These are phyloP conservation scores for Hypoxylon sp. DNA, from an alignment of 2,329 filamentous ascomycete genomes.

Conservation along the genomic window DNA sequence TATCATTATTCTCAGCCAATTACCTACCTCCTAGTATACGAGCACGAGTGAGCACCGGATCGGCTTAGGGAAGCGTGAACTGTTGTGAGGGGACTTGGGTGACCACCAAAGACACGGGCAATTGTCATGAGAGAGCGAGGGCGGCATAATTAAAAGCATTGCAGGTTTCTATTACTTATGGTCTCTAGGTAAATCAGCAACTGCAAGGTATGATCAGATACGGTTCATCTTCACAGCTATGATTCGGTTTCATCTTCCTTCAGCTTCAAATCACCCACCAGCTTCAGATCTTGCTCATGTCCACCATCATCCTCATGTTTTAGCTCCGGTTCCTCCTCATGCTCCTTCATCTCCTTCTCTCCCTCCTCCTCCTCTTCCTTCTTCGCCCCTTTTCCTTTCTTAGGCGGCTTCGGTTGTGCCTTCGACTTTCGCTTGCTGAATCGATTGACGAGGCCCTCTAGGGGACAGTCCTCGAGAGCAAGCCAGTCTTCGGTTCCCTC, in stretches of 20 bases:
- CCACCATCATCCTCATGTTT: not conserved
- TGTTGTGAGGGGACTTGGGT: too few relatives aligned
- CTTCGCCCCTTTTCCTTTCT: slow-evolving; percentile 29
- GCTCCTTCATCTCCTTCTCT: slow-evolving; percentile 1
- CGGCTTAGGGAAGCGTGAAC: too few relatives aligned
- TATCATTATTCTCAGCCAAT: too few relatives aligned
- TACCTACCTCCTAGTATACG: too few relatives aligned
- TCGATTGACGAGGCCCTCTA: slow-evolving; percentile 60
- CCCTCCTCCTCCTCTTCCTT: slow-evolving; percentile 22
- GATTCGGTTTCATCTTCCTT: not conserved
- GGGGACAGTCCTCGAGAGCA: slow-evolving; percentile 60
- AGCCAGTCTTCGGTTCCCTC: slow-evolving; percentile 74
- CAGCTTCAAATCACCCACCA: not conserved
- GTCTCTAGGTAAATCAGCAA: not conserved
- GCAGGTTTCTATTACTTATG: not conserved
- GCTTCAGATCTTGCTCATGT: not conserved
- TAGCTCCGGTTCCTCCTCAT: not conserved
- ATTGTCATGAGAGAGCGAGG: not conserved
- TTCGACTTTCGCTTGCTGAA: slow-evolving; percentile 51
- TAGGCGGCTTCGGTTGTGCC: slow-evolving; percentile 40
- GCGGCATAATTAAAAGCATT: not conserved
- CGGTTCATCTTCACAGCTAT: not conserved
- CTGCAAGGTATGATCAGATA: not conserved
- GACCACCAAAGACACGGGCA: too few relatives aligned
- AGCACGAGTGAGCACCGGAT: too few relatives aligned